These are phyloP conservation scores for Tolypocladium inflatum DNA, from an alignment of 2,329 filamentous ascomycete species.

Conservation along the genomic window DNA sequence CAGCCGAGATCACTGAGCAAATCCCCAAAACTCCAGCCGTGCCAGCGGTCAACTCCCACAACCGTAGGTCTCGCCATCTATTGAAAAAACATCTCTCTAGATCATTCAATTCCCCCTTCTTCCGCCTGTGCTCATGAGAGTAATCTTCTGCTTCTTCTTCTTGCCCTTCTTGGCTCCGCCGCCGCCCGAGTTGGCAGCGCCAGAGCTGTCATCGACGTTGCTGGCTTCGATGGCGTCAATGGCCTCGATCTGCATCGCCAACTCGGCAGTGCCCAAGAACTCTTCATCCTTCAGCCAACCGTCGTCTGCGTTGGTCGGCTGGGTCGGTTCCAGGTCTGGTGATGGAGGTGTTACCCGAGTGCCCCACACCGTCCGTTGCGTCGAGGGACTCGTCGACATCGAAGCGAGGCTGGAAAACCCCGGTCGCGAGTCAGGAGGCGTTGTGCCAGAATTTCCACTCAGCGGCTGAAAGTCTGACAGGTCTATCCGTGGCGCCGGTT, in stretches of 20 bases:
- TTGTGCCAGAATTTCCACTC: conserved; percentile 35
- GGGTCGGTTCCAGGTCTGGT: conserved; percentile 37
- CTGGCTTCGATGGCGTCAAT: conserved; percentile 29
- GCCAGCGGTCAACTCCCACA: background rate
- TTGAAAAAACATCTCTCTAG: background rate
- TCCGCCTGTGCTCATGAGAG: conserved; percentile 60
- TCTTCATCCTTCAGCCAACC: conserved; percentile 82
- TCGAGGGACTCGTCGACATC: conserved; percentile 72
- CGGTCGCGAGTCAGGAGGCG: conserved; percentile 46
- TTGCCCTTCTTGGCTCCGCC: conserved; percentile 39
- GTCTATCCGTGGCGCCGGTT: conserved; percentile 30
- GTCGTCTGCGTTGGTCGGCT: conserved; percentile 44
- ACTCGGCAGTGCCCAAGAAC: conserved; percentile 53
- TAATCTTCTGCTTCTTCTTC: conserved; percentile 66
- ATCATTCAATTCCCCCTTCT: conserved; percentile 29
- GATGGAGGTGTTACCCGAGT: conserved; percentile 59
- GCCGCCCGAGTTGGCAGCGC: conserved; percentile 16
- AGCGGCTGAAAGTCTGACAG: conserved; percentile 59
- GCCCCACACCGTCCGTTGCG: conserved; percentile 83
- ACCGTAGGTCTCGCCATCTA: background rate
- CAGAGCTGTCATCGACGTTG: conserved; percentile 5
- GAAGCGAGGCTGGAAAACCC: conserved; percentile 63
- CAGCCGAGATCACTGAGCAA: background rate
- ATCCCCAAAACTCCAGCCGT: background rate
- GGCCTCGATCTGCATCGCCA: conserved; percentile 50